Evolutionary conservation across 2,329 filamentous ascomycete genomes (phyloP).

Genomic region (Colletotrichum trifolii): DNA sequence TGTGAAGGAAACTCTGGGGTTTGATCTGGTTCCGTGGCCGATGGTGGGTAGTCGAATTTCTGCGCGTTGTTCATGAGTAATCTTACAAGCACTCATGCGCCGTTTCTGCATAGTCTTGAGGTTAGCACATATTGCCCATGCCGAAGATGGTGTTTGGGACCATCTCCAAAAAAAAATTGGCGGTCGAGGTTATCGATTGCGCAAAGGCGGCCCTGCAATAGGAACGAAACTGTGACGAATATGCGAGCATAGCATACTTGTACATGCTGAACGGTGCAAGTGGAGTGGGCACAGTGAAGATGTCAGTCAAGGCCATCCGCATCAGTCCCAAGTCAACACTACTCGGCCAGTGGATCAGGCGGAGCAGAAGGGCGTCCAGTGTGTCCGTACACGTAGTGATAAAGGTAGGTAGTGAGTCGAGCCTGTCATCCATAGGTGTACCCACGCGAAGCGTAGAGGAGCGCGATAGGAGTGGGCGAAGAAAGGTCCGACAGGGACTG

Average conservation of each 20-base stretch:
- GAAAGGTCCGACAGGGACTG: no score
- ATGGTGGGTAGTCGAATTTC: conserved; percentile 21
- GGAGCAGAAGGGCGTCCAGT: neutral
- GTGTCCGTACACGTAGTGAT: no score
- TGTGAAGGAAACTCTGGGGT: conserved; percentile 27
- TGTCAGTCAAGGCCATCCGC: neutral
- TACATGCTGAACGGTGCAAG: conserved; percentile 24
- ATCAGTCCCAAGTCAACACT: neutral
- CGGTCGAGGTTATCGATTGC: no score
- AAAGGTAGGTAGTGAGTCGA: no score
- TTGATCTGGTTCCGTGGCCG: conserved; percentile 10
- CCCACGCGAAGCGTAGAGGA: no score
- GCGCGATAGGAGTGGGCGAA: no score
- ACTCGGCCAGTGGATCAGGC: neutral
- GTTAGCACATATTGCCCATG: no score
- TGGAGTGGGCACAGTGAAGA: conserved; percentile 10
- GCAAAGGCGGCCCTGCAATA: no score
- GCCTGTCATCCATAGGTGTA: no score
- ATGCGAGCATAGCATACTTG: neutral
- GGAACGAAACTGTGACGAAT: neutral
- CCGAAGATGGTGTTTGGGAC: no score
- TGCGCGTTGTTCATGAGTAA: conserved; percentile 10
- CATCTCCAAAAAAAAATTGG: no score
- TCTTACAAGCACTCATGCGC: conserved; percentile 21
- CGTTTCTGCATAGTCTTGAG: neutral